Conservation (phyloP, 345 rosid species). For the Litchi chinensis region DNA sequence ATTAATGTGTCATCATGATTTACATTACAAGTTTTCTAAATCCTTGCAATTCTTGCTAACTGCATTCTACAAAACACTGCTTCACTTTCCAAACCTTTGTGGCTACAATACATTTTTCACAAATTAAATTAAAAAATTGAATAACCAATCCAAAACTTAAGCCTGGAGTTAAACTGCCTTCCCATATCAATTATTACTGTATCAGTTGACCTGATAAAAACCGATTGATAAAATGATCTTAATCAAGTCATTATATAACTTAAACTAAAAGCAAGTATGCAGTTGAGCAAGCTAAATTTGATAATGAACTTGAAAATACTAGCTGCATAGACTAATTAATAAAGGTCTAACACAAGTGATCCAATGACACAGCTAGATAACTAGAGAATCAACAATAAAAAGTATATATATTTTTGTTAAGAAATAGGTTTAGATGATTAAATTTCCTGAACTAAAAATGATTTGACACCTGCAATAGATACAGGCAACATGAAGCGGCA, state of each 20-base stretch:
- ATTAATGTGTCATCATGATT: not conserved
- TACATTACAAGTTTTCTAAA: not conserved
- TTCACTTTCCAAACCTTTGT: not conserved
- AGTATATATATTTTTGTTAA: not conserved
- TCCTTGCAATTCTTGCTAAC: not conserved
- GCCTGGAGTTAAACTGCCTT: no score
- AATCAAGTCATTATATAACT: not conserved
- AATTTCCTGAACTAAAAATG: slow-evolving; percentile 6
- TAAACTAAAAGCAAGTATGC: not conserved
- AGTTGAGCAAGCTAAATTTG: not conserved
- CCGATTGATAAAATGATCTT: not conserved
- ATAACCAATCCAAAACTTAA: no score
- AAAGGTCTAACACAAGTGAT: not conserved
- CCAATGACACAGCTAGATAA: no score
- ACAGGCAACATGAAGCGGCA: not conserved
- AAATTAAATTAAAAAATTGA: no score
- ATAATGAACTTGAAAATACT: not conserved
- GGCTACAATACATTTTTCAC: not conserved
- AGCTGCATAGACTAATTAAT: not conserved
- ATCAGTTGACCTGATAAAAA: slow-evolving; percentile 4
- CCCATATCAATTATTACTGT: not conserved
- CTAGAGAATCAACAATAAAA: not conserved
- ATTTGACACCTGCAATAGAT: not conserved
- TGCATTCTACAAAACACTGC: not conserved
- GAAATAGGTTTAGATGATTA: not conserved